Base-by-base conservation (phyloP, 129 eudicot genomes). In the Ambrosia artemisiifolia region DNA sequence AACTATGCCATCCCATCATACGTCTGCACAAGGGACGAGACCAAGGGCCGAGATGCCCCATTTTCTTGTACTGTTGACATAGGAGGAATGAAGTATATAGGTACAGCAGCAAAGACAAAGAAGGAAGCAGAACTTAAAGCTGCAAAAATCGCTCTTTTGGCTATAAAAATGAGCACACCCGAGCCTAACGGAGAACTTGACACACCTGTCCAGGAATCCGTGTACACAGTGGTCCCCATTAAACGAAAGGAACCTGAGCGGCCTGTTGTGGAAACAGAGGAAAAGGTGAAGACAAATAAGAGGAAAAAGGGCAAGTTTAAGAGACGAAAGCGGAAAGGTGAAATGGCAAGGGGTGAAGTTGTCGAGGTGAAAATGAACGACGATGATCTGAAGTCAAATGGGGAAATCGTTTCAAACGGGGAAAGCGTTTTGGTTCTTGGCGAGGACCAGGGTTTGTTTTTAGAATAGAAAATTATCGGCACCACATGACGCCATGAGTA, bases 51-150 rank as follows among this genome's bases (percentile, higher is more conserved):
- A 24, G 64, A 71, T 0, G 20, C 81, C 55, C 65, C 28, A 2
- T 91, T 80, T 83, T 81, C 88, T 19, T 91, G 95, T 48, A 75
- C 86, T n/a, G 95, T 88, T 72, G 97, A 91, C 53, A 86, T 91
- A 18, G 99, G 99, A 9, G 91, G 91, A 35, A 95, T 86, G 20
- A 87, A 84, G 56, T 95, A 95, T 54, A 86, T 91, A 34, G 99
- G 99, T 72, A 86, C 88, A 43, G 40, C 87, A 49, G 96, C 97
- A 70, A 86, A 77, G 75, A 83, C 97, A 12, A 91, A 88, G 53
- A 95, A 95, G 75, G 96, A 91, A 75, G 99, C 97, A 9, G 99
- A 91, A 70, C 86, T 90, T 19, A 95, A 95, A 83, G 99, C 96
- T 66, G 97, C 99, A 30, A 79, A 95, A 75, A 88, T 87, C 11